A percentile compares a stretch with the other conserved stretches of the same genome.
Evolutionary conservation across 208 protist species (phyloP).

Genomic region (Acanthamoeba triangularis): DNA sequence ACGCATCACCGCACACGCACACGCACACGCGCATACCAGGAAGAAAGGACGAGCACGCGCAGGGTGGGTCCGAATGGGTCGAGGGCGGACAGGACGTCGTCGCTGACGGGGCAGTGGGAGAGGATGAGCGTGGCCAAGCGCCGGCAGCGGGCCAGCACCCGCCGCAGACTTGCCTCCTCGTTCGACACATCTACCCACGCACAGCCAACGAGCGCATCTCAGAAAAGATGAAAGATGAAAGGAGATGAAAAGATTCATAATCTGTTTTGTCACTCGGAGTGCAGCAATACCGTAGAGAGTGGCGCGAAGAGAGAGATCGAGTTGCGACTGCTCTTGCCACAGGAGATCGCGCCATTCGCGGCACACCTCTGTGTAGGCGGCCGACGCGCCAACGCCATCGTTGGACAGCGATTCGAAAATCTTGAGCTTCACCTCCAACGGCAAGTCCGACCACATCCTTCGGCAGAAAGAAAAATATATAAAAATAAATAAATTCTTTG

Average conservation of each 20-base stretch:
- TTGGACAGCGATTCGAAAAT: neutral
- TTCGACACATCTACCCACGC: neutral
- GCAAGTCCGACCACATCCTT: neutral
- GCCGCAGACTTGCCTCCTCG: conserved; percentile 1
- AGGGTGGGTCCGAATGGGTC: neutral
- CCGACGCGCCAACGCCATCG: neutral
- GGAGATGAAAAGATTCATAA: neutral
- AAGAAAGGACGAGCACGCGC: neutral
- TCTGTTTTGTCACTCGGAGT: neutral
- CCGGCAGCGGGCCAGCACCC: neutral
- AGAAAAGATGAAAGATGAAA: neutral
- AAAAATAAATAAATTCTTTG: too few relatives aligned
- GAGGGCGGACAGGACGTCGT: neutral
- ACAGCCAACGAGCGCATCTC: too few relatives aligned
- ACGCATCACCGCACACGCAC: neutral
- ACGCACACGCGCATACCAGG: neutral
- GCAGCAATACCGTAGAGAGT: neutral
- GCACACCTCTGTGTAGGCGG: neutral
- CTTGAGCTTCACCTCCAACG: neutral
- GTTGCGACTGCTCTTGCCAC: conserved; percentile 6
- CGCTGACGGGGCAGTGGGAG: neutral
- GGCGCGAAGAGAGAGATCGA: conserved; percentile 13
- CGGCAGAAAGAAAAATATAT: too few relatives aligned
- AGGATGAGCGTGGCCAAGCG: neutral
- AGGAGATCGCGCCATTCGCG: conserved; percentile 18